Evolutionary conservation across 441 rosid species (phyloP).

Genomic region (Populus trichocarpa): DNA sequence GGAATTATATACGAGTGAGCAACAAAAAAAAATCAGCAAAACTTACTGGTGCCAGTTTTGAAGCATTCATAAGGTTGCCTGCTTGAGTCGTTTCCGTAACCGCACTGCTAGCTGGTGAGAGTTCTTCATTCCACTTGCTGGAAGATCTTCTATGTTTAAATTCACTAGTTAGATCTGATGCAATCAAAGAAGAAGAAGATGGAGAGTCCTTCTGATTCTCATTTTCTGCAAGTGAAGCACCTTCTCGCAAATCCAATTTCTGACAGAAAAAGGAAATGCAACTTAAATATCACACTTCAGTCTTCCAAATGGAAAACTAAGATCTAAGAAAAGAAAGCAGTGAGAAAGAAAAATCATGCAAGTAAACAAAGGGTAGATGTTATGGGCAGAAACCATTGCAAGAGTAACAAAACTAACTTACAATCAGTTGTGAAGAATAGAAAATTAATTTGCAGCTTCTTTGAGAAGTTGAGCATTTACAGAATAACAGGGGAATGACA

Average conservation of each 20-base stretch:
- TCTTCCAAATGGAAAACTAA: conserved; percentile 3
- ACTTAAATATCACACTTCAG: conserved; percentile 10
- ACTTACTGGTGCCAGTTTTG: conserved; percentile 42
- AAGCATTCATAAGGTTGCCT: conserved; percentile 48
- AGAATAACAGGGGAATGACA: not conserved
- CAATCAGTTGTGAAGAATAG: not conserved
- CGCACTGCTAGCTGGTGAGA: conserved; percentile 64
- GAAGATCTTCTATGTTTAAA: conserved; percentile 65
- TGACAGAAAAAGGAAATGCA: conserved; percentile 28
- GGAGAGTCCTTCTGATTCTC: conserved; percentile 55
- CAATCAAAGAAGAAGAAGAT: conserved; percentile 43
- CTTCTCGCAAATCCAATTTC: conserved; percentile 57
- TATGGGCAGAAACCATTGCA: not conserved
- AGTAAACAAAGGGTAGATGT: not conserved
- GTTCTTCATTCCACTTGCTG: conserved; percentile 81
- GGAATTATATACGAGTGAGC: not conserved
- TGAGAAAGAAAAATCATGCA: not conserved
- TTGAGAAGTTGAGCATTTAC: not conserved
- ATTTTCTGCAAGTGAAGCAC: conserved; percentile 53
- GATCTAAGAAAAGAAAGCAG: not conserved
- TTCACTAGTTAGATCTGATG: conserved; percentile 52
- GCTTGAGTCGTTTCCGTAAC: conserved; percentile 68
- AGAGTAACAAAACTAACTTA: not conserved
- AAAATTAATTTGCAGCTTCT: not conserved
- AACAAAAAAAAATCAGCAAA: conserved; percentile 11